phyloP scores from a whole-genome alignment of 2,329 filamentous ascomycete genomes.

The Ophidiomyces ophidiicola region DNA sequence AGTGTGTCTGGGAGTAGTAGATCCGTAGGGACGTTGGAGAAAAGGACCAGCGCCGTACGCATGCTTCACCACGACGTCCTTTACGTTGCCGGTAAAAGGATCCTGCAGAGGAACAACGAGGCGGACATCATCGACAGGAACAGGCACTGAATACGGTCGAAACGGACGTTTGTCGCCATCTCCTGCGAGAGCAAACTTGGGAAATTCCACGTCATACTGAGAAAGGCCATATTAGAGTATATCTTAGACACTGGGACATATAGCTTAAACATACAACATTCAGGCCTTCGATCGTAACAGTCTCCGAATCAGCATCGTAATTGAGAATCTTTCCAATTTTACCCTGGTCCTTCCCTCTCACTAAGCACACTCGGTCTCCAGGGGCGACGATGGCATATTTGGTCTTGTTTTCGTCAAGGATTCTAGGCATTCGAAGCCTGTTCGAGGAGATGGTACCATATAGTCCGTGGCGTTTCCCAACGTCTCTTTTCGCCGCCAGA shows the following conservation, averaged over 20 bases:
- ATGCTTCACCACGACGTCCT: slow-evolving; percentile 67
- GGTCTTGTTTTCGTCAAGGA: slow-evolving; percentile 30
- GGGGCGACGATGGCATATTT: slow-evolving; percentile 49
- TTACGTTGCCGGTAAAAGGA: slow-evolving; percentile 48
- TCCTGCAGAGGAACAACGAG: slow-evolving; percentile 68
- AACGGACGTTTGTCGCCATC: slow-evolving; percentile 33
- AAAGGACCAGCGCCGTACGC: slow-evolving; percentile 45
- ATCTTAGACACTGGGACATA: background rate
- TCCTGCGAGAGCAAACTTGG: slow-evolving; percentile 25
- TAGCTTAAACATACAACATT: slow-evolving; percentile 49
- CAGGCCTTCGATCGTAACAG: slow-evolving; percentile 49
- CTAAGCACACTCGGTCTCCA: slow-evolving; percentile 70
- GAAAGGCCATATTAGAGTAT: background rate
- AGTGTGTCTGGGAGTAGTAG: slow-evolving; percentile 30
- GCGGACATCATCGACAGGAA: slow-evolving; percentile 61
- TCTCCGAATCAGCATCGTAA: slow-evolving; percentile 44
- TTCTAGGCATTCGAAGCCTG: slow-evolving; percentile 27
- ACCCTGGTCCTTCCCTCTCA: slow-evolving; percentile 66
- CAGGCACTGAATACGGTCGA: slow-evolving; percentile 40
- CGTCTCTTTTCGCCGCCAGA: slow-evolving; percentile 63
- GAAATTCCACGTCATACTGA: slow-evolving; percentile 34
- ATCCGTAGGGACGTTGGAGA: slow-evolving; percentile 40
- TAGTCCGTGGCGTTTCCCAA: slow-evolving; percentile 44
- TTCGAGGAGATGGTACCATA: slow-evolving; percentile 46
- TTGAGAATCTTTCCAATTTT: slow-evolving; percentile 62